Evolutionary conservation across 2,329 filamentous ascomycete species (phyloP).

Genomic region (Pyrenophora graminea): DNA sequence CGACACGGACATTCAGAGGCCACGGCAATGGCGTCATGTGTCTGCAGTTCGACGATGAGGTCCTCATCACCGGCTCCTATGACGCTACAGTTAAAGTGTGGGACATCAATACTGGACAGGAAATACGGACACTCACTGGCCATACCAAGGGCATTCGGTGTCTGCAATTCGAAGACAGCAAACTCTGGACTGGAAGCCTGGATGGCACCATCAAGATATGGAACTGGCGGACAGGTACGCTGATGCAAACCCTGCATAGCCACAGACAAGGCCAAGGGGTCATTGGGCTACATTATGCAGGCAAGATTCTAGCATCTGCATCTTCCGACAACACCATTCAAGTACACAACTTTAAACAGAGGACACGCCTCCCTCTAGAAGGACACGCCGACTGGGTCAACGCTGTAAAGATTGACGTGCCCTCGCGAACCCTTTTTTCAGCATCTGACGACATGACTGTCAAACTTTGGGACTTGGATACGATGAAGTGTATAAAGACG

Average conservation of each 20-base stretch:
- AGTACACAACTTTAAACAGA: constrained; percentile 88
- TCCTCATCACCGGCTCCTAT: constrained; percentile 92
- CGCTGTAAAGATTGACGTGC: constrained; percentile 82
- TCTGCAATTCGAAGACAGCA: constrained; percentile 89
- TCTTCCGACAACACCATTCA: constrained; percentile 89
- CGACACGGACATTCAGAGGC: constrained; percentile 80
- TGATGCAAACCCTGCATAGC: constrained; percentile 77
- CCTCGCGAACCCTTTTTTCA: constrained; percentile 84
- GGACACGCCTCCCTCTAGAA: constrained; percentile 75
- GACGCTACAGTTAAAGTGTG: constrained; percentile 95
- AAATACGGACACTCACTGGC: constrained; percentile 80
- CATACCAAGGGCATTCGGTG: constrained; percentile 84
- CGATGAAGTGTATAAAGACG: constrained; percentile 71
- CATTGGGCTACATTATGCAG: constrained; percentile 85
- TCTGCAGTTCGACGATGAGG: constrained; percentile 81
- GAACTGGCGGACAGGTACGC: constrained; percentile 94
- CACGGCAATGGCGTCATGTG: constrained; percentile 87
- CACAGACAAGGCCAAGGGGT: constrained; percentile 85
- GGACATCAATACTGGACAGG: constrained; percentile 86
- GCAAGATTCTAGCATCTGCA: constrained; percentile 81
- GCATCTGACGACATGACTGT: constrained; percentile 92
- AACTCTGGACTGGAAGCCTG: constrained; percentile 86
- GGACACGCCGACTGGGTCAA: constrained; percentile 97
- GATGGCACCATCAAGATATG: constrained; percentile 89
- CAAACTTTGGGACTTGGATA: constrained; percentile 91